A percentile compares a stretch with the other conserved stretches of the same genome.
These are phyloP conservation scores for Podaxis mareebaensis DNA, from an alignment of 768 basidiomycete genomes.

Conservation along the genomic window DNA sequence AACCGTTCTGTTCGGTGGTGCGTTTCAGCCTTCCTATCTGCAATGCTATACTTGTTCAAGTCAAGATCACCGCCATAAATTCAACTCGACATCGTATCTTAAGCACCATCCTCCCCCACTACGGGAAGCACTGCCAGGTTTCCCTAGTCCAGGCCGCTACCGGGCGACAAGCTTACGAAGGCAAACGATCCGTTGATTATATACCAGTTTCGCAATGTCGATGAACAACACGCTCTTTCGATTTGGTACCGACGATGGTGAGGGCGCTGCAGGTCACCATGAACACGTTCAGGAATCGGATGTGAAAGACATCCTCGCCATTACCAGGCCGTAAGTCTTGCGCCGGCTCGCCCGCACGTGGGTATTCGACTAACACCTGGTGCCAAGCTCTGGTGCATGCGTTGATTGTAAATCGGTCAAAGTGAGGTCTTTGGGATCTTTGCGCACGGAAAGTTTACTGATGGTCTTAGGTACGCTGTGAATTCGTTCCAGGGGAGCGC, in stretches of 20 bases:
- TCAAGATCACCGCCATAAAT: slow-evolving; percentile 14
- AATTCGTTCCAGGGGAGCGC: slow-evolving; percentile 44
- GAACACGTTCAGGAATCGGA: slow-evolving; percentile 15
- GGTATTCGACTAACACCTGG: neutral
- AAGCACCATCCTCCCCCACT: neutral
- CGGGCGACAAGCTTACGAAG: neutral
- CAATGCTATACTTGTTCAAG: slow-evolving; percentile 12
- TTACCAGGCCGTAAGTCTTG: slow-evolving; percentile 11
- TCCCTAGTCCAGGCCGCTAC: neutral
- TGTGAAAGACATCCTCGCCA: slow-evolving; percentile 4
- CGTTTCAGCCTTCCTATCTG: slow-evolving; percentile 14
- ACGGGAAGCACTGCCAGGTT: neutral
- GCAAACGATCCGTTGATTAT: neutral
- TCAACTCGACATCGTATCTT: slow-evolving; percentile 1
- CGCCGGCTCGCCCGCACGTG: too few species aligned
- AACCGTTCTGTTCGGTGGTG: slow-evolving; percentile 13
- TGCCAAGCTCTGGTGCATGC: slow-evolving; percentile 48
- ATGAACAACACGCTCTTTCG: slow-evolving; percentile 16
- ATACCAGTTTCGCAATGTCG: neutral
- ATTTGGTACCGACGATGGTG: slow-evolving; percentile 22
- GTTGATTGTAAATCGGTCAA: slow-evolving; percentile 61
- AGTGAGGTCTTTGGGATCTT: slow-evolving; percentile 26
- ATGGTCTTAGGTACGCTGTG: slow-evolving; percentile 47
- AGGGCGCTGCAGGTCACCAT: slow-evolving; percentile 19
- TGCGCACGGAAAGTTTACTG: neutral